Evolutionary conservation across 805 yeast genomes (phyloP).

Genomic region (Scheffersomyces coipomensis): DNA sequence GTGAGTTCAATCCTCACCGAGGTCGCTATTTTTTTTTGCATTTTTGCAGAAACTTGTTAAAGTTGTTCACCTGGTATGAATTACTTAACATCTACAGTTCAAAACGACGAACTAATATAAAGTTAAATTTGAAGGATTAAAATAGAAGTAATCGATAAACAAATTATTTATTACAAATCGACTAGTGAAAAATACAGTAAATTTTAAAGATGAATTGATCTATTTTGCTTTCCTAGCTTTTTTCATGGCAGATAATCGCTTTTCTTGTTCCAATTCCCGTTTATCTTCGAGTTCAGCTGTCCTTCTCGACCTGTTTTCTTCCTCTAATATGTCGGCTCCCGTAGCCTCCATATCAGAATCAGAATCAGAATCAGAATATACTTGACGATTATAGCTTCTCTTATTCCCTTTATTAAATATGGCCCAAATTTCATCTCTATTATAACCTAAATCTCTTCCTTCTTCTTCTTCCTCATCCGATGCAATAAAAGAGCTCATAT

Average conservation of each 20-base stretch:
- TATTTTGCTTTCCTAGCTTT: conserved; percentile 14
- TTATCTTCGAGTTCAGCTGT: conserved; percentile 76
- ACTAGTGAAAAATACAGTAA: too few species aligned
- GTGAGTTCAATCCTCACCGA: conserved; percentile 1
- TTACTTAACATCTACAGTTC: too few species aligned
- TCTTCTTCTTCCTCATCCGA: conserved; percentile 37
- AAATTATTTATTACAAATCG: too few species aligned
- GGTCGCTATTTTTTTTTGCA: not conserved
- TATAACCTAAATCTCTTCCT: conserved; percentile 49
- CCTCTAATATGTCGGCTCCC: conserved; percentile 83
- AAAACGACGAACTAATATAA: too few species aligned
- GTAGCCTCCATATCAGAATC: conserved; percentile 91
- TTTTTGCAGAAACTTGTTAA: too few species aligned
- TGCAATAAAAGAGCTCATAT: conserved; percentile 57
- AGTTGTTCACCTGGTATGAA: too few species aligned
- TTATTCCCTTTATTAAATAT: conserved; percentile 69
- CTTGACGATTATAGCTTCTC: conserved; percentile 43
- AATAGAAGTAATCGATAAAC: too few species aligned
- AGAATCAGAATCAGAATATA: conserved; percentile 45
- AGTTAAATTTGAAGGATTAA: too few species aligned
- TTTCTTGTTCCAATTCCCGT: conserved; percentile 63
- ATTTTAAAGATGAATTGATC: too few species aligned
- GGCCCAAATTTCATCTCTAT: conserved; percentile 87
- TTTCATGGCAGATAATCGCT: conserved; percentile 32
- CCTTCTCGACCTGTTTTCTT: conserved; percentile 68